Evolutionary conservation across 1,284 basidiomycete species (phyloP), one percentile per base, ranked within the genome.

Genomic region (Puccinia coronata): DNA sequence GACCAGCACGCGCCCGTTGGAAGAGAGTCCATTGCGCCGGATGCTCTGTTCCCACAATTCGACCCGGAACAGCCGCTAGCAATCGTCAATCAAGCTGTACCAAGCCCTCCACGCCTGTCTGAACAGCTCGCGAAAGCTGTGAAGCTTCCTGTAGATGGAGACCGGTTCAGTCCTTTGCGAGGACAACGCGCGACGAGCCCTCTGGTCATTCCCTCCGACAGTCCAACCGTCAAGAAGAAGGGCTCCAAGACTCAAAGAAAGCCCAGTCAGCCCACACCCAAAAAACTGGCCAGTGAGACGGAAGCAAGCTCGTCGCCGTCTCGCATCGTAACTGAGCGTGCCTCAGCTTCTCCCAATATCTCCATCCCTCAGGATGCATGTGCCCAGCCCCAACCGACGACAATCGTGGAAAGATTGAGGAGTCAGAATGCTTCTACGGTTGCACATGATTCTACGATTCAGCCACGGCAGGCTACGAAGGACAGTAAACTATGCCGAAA

Each of bases 391-490:
- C 71, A 51, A 73, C 12, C 49, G 47, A 75, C 41, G 31, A 75
- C 73, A 14, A 75, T 75, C 16, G 73, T 75, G n/a, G 73, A 75
- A 75, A 61, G 73, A 34, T 61, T 75, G 73, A 61, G 73, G 28
- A 61, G 39, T 61, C 73, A 61, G 28, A 39, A 61, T 61, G 39
- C 1, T 1, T 12, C 69, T 3, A 4, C 49, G 47, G 39, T 36
- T n/a, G 31, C 16, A 1, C 67, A 20, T 2, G 25, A 70, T 49
- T 23, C 67, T 12, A 43, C 39, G 23, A 34, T 8, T n/a, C 67
- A 70, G n/a, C 31, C 67, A 16, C 49, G 67, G 43, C 61, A 34
- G 41, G 61, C 34, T 34, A 4, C 11, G 2, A 65, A 41, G 61
- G 61, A 65, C 6, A n/a, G 23, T 6, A 65, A 9, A 28, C 31